Evolutionary conservation across 176 grass and related monocot species (phyloP).

Genomic region (Canna indica): DNA sequence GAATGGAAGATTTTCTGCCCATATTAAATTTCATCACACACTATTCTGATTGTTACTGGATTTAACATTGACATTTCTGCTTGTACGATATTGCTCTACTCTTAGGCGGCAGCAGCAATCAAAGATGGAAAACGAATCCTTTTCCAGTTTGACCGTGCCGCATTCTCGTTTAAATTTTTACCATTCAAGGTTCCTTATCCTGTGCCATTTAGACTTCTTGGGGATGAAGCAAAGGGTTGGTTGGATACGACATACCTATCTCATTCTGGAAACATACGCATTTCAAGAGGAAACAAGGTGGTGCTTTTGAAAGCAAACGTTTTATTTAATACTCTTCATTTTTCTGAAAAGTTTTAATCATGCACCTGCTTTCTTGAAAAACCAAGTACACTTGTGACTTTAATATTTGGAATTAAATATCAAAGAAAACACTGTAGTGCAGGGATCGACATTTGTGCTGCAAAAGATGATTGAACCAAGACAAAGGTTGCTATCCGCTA

Average conservation of each 20-base stretch:
- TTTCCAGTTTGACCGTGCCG: slow-evolving; percentile 85
- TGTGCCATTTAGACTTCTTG: slow-evolving; percentile 84
- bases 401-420: slow-evolving; percentile 20
- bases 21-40: neutral
- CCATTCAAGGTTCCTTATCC: slow-evolving; percentile 98
- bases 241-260: slow-evolving; percentile 94
- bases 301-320: neutral
- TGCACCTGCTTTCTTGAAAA: slow-evolving; percentile 1
- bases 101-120: slow-evolving; percentile 68
- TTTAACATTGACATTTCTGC: neutral
- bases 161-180: slow-evolving; percentile 85
- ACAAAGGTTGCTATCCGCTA: slow-evolving; percentile 67
- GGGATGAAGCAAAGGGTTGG: slow-evolving; percentile 97
- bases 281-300: slow-evolving; percentile 99
- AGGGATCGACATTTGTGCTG: slow-evolving; percentile 88
- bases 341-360: neutral
- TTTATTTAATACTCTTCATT: neutral
- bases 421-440: slow-evolving; percentile 58
- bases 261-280: slow-evolving; percentile 60
- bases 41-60: neutral
- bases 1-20: neutral
- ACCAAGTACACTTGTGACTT: slow-evolving; percentile 13
- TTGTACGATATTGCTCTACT: neutral
- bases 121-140: slow-evolving; percentile 75
- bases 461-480: slow-evolving; percentile 57